These are phyloP conservation scores for Sungouiozyma ichnusensis DNA, from an alignment of 805 yeast species.

Conservation along the genomic window DNA sequence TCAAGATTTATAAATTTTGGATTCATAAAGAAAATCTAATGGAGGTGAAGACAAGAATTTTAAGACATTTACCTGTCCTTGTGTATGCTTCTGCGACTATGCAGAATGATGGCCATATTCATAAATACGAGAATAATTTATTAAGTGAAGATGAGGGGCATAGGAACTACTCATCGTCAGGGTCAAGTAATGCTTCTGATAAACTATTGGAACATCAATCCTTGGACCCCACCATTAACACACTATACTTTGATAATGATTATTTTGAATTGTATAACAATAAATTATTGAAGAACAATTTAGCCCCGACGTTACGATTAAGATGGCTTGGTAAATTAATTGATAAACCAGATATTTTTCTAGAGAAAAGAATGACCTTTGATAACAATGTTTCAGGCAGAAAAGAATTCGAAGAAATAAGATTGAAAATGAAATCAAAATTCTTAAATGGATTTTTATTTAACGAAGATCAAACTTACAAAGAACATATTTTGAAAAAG, in stretches of 20 bases:
- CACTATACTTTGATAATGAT: conserved; percentile 78
- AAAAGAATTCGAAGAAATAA: conserved; percentile 51
- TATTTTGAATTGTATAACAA: conserved; percentile 78
- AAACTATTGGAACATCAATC: conserved; percentile 29
- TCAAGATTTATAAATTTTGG: conserved; percentile 84
- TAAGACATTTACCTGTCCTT: conserved; percentile 86
- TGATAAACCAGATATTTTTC: conserved; percentile 64
- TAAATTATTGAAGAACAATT: conserved; percentile 58
- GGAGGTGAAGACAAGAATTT: conserved; percentile 94
- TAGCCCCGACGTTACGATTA: conserved; percentile 68
- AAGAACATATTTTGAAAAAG: conserved; percentile 47
- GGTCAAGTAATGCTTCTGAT: conserved; percentile 37
- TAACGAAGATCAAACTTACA: conserved; percentile 35
- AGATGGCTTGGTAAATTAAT: conserved; percentile 83
- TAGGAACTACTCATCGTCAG: conserved; percentile 16
- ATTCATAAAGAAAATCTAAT: conserved; percentile 91
- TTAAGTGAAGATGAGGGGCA: conserved; percentile 18
- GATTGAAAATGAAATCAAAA: conserved; percentile 68
- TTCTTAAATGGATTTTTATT: conserved; percentile 63
- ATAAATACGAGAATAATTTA: conserved; percentile 19
- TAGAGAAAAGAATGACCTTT: conserved; percentile 73
- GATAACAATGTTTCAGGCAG: conserved; percentile 33
- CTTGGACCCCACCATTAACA: conserved; percentile 74
- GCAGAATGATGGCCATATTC: conserved; percentile 25
- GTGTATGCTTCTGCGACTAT: conserved; percentile 44